Evolutionary conservation across 2,329 filamentous ascomycete species (phyloP), one percentile per base, ranked within the genome.

Genomic region (Leptographium wingfieldii): DNA sequence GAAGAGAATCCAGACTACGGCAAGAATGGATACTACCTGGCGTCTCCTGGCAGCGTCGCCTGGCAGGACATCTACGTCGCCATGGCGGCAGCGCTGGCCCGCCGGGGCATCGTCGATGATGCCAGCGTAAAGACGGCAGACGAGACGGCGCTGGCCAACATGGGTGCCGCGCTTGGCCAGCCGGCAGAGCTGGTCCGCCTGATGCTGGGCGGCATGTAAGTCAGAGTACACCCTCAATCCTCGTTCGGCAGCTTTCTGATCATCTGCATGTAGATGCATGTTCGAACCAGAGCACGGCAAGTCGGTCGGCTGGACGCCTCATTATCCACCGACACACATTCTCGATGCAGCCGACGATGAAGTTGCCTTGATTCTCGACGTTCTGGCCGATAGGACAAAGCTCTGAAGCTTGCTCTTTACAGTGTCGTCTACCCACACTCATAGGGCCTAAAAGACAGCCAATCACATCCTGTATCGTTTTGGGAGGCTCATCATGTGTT

Each of bases 11-110:
- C 71, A 0, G 72, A 67, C 2, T 62, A 74, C 56, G 76, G 76
- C 0, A 73, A 70, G 58, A 69, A 73, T 1, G 79, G 79, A 0
- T 80, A 76, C 63, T 82, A 77, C 63, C 73, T 81, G 9, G 79
- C 78, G 0, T 65, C 77, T 0, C 68, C 77, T 0, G 80, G 80
- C 0, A 72, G 68, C 22, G 68, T 82, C 5, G 71, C 71, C 0
- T 83, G 79, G 80, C 69, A 75, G 19, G 76, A 80, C 57, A 58
- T 83, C 0, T 82, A 81, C 65, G 63, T 59, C 5, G 72, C 74
- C 2, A 73, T 81, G 61, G 78, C 73, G 0, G 66, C 65, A 19
- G 67, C 72, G 1, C 66, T 82, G 11, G 68, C 67, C 1, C 73
- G 75, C 62, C 70, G 73, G 1, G 67, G 69, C 1, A 63, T 75